Conservation (phyloP, 108 stramenopile species). For the Pseudonitzschia multistriata region DNA sequence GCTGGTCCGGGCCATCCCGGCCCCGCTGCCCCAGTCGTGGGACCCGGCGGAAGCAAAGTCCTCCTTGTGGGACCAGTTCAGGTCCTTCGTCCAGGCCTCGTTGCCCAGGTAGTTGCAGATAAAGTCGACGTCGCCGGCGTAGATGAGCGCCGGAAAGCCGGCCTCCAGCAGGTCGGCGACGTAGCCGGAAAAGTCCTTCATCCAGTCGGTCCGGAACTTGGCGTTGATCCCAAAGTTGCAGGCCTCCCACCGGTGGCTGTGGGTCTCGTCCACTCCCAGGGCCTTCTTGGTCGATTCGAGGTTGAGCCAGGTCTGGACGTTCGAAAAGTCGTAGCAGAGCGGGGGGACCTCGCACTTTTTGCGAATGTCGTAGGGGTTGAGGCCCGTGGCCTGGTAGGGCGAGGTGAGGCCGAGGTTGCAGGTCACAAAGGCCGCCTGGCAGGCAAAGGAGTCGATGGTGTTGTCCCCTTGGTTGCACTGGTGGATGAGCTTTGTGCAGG, state of each 20-base stretch:
- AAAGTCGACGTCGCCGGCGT: conserved; percentile 96
- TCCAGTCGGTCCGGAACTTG: conserved; percentile 90
- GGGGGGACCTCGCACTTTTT: conserved; percentile 71
- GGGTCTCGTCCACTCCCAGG: conserved; percentile 61
- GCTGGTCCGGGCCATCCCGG: conserved; percentile 67
- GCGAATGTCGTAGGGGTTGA: conserved; percentile 96
- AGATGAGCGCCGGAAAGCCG: conserved; percentile 87
- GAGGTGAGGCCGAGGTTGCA: conserved; percentile 79
- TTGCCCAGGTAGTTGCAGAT: conserved; percentile 98
- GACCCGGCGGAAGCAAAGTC: conserved; percentile 82
- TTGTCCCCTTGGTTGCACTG: conserved; percentile 74
- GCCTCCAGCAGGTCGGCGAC: conserved; percentile 81
- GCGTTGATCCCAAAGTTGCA: conserved; percentile 89
- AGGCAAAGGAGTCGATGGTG: conserved; percentile 62
- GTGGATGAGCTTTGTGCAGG: conserved; percentile 76
- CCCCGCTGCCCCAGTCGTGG: conserved; percentile 72
- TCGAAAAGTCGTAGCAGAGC: conserved; percentile 94
- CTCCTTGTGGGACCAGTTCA: conserved; percentile 83
- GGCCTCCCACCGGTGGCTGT: conserved; percentile 64
- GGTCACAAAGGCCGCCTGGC: conserved; percentile 71
- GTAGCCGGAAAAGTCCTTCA: conserved; percentile 80
- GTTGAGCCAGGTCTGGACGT: conserved; percentile 85
- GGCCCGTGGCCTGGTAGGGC: conserved; percentile 86
- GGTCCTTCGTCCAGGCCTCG: conserved; percentile 87
- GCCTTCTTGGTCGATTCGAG: conserved; percentile 72